Conservation (phyloP, 2,329 filamentous ascomycete species). For the Epichloe amarillans region DNA sequence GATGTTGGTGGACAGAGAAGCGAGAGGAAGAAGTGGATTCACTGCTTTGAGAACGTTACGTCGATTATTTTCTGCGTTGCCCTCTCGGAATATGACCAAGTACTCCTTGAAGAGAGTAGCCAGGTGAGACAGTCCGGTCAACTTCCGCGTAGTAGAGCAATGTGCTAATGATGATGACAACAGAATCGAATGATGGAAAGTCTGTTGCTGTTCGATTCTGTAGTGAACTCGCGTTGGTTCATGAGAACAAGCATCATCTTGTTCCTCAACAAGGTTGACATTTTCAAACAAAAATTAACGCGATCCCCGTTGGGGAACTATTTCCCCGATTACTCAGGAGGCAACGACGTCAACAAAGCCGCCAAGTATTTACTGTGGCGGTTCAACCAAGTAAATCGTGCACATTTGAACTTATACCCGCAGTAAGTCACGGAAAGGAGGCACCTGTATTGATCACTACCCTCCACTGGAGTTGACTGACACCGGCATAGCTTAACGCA, state of each 20-base stretch:
- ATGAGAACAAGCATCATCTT: conserved; percentile 98
- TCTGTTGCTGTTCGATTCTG: conserved; percentile 88
- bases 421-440: conserved; percentile 51
- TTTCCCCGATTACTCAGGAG: conserved; percentile 95
- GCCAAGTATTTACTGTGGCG: conserved; percentile 97
- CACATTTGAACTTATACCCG: conserved; percentile 90
- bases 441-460: not conserved
- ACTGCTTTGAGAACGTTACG: conserved; percentile 98
- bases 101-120: conserved; percentile 89
- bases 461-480: not conserved
- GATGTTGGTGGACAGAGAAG: conserved; percentile 95
- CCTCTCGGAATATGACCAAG: conserved; percentile 95
- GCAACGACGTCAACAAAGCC: conserved; percentile 94
- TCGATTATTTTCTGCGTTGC: conserved; percentile 99
- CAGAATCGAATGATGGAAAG: conserved; percentile 99
- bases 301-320: conserved; percentile 87
- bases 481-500: conserved; percentile 63
- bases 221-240: conserved; percentile 98
- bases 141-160: not conserved
- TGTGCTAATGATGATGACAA: not conserved
- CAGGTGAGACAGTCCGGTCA: conserved; percentile 48
- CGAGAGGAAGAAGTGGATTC: conserved; percentile 99
- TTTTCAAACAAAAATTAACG: conserved; percentile 89
- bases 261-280: conserved; percentile 97
- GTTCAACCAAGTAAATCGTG: conserved; percentile 96